phyloP scores from a whole-genome alignment of 208 protist genomes.

The Leishmania tarentolae region DNA sequence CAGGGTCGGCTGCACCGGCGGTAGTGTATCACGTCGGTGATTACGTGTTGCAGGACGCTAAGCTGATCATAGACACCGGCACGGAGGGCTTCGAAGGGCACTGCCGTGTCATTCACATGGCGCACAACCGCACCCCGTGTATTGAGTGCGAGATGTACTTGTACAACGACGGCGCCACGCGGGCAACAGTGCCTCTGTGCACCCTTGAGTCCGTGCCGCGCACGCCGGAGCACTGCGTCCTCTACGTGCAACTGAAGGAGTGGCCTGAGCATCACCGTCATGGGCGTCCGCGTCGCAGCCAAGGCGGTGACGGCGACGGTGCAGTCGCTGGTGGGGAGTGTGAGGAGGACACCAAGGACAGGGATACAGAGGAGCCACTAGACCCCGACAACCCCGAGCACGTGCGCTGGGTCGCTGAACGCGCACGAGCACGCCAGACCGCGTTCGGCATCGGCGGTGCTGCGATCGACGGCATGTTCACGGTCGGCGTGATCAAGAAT shows the following conservation, averaged over 20 bases:
- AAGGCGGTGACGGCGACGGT: neutral
- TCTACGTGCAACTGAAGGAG: conserved; percentile 88
- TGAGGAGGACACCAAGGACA: conserved; percentile 2
- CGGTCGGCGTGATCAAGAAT: conserved; percentile 97
- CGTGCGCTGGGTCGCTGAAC: conserved; percentile 86
- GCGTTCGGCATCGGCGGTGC: conserved; percentile 91
- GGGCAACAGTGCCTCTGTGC: conserved; percentile 93
- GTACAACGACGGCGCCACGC: conserved; percentile 74
- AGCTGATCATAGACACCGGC: conserved; percentile 98
- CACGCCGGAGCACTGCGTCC: conserved; percentile 96
- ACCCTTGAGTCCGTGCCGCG: conserved; percentile 95
- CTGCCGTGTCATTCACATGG: conserved; percentile 89
- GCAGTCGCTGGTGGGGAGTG: neutral
- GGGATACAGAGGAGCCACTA: conserved; percentile 24
- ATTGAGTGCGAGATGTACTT: conserved; percentile 93
- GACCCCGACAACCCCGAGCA: conserved; percentile 93
- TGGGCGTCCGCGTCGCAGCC: neutral
- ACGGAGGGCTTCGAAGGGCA: conserved; percentile 98
- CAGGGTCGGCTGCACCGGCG: neutral
- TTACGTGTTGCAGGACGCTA: conserved; percentile 48
- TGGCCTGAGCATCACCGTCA: conserved; percentile 53
- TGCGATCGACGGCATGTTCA: conserved; percentile 87
- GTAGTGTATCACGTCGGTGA: conserved; percentile 8
- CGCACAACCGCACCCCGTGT: conserved; percentile 70
- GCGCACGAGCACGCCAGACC: conserved; percentile 84